These are phyloP conservation scores for Penicillium olsonii DNA, from an alignment of 2,329 filamentous ascomycete species.

Conservation along the genomic window DNA sequence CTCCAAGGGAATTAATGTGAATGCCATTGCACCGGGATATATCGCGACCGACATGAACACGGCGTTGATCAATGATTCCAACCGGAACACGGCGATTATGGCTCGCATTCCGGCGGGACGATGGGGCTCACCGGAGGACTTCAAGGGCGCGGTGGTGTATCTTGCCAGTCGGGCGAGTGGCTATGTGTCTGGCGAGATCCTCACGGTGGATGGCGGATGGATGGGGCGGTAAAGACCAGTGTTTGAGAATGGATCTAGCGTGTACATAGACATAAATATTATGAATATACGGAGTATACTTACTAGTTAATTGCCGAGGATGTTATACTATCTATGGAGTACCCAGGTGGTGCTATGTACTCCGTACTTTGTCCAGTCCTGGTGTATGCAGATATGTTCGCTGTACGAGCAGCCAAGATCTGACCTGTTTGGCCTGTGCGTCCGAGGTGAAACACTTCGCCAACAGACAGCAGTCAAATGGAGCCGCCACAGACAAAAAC, in stretches of 20 bases:
- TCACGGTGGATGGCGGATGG: conserved; percentile 89
- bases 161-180: conserved; percentile 73
- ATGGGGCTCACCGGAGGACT: conserved; percentile 84
- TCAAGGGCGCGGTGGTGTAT: conserved; percentile 79
- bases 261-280: not conserved
- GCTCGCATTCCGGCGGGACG: conserved; percentile 78
- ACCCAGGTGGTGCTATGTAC: too few species aligned
- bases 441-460: not conserved
- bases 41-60: conserved; percentile 74
- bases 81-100: conserved; percentile 71
- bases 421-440: not conserved
- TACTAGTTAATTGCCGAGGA: too few species aligned
- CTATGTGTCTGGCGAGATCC: conserved; percentile 79
- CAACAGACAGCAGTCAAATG: not conserved
- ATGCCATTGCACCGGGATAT: conserved; percentile 60
- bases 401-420: too few species aligned
- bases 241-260: not conserved
- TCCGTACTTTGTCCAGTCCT: too few species aligned
- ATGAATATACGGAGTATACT: not conserved
- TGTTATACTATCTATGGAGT: too few species aligned
- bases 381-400: too few species aligned
- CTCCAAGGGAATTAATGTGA: conserved; percentile 56
- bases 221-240: conserved; percentile 69
- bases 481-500: not conserved
- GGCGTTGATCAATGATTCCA: conserved; percentile 72